Evolutionary conservation across 352 stramenopile species (phyloP), one percentile per base, ranked within the genome.

Genomic region (Phytophthora agathidicida): DNA sequence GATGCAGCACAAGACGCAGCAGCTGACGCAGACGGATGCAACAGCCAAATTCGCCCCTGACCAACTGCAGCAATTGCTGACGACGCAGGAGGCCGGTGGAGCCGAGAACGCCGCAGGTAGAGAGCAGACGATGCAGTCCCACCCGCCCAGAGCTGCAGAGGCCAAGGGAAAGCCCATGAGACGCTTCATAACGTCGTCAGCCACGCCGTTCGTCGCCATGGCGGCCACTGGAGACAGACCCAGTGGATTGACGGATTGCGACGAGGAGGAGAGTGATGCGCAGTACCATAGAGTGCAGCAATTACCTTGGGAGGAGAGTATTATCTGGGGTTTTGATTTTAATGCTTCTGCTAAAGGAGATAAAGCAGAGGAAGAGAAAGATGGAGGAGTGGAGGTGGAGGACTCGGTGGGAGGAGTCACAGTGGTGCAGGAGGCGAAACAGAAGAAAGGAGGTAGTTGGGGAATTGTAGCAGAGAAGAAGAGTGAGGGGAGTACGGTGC

Each of bases 211-310:
- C 53, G 65, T 77, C 36, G 73, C 67, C 5, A 83, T 77, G 43
- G 58, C 73, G 8, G 39, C 48, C 3, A 62, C 59, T 22, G 20
- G 60, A 0, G 55, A 39, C 5, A 56, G 55, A 36, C 31, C 27
- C 2, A 36, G 28, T 38, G 68, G 32, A 14, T 22, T 63, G 1
- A 41, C 46, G 4, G 57, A 62, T 3, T 55, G 26, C 9, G 59
- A 71, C 9, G 63, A 70, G 14, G 44, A 56, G 2, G 53, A 74
- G n/a, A 62, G 47, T 30, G 80, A 93, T 33, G 77, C 72, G 11
- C 60, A 92, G 31, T 96, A 93, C 49, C 68, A 89, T 22, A 92
- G 89, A 33, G 84, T 94, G 22, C 77, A 93, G 61, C 86, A 96
- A 41, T 49, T 94, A 3, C 73, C 65, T 4, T 96, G 86, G 86